phyloP scores from a whole-genome alignment of 2,329 filamentous ascomycete genomes.

The Colletotrichum gloeosporioides region DNA sequence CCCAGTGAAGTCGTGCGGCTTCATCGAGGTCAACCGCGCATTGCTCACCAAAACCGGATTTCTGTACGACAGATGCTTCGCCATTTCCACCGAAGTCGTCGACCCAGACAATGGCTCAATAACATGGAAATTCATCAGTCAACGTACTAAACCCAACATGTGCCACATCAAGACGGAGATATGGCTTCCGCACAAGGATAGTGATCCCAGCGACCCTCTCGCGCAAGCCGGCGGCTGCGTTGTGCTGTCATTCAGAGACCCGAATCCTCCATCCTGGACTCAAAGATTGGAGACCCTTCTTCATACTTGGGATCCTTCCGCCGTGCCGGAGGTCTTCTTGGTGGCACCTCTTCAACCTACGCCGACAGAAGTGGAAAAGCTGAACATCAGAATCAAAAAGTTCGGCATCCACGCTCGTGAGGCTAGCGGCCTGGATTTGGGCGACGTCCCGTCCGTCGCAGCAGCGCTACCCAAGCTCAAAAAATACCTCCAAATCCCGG shows the following conservation, averaged over 20 bases:
- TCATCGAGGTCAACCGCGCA: conserved; percentile 27
- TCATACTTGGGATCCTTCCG: neutral
- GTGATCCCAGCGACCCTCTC: neutral
- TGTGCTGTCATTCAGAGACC: neutral
- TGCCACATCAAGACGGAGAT: conserved; percentile 20
- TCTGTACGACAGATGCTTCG: conserved; percentile 30
- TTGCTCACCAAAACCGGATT: conserved; percentile 29
- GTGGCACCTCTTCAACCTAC: neutral
- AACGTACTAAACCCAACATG: conserved; percentile 26
- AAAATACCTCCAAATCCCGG: conserved; percentile 11
- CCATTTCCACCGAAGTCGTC: conserved; percentile 31
- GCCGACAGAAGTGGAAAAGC: neutral
- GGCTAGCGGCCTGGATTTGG: conserved; percentile 21
- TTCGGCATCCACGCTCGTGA: conserved; percentile 23
- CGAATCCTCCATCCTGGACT: neutral
- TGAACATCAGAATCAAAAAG: neutral
- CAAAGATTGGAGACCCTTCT: neutral
- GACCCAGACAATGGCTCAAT: conserved; percentile 20
- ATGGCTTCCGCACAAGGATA: conserved; percentile 10
- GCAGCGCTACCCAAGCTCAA: conserved; percentile 20
- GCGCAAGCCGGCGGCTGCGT: conserved; percentile 2
- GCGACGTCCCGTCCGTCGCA: conserved; percentile 14
- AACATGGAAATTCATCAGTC: conserved; percentile 31
- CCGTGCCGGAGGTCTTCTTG: neutral
- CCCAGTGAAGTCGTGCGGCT: conserved; percentile 32